Base-by-base conservation (phyloP, 164 flowering plant genomes). In the Macadamia integrifolia region DNA sequence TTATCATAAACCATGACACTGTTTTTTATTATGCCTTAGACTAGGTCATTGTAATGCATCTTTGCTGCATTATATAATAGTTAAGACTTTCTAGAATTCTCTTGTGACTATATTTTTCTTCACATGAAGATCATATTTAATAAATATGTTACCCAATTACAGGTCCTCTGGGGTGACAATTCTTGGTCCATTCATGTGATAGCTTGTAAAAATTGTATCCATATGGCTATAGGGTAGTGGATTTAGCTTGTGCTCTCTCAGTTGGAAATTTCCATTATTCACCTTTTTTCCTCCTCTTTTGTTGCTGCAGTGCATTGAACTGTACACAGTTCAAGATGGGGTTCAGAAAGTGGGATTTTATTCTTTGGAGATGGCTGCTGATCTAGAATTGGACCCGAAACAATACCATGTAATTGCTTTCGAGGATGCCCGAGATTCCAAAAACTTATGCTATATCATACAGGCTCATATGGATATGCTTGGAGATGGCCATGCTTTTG, bases 311-410 rank as follows among this genome's bases (percentile, higher is more conserved):
- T 88, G 98, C 84, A 86, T 93, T 57, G 97, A 91, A 74, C 55
- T 93, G 59, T 91, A 93, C 76, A 88, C 84, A 28, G 64, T 55
- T 50, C 83, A 89, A 42, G 80, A 85, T 35, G 91, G 80, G 4
- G 83, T 75, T 43, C 78, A 83, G 65, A 80, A 64, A 67, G 75
- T 84, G 60, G 98, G 96, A 58, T 87, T 93, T 69, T 93, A 91
- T 82, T 83, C 98, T 6, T 75, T 93, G 80, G 97, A 88, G 81
- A 91, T 93, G 98, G 98, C 94, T 60, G 70, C 76, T 65, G 96
- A 91, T 79, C 94, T 93, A 61, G 92, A 88, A 69, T 72, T 93
- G 83, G 87, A 88, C 59, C 96, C 98, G 40, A 91, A 90, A 79
- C 98, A 78, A 60, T 75, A 81, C 73, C 97, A 93, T 77, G 87